A percentile compares a stretch with the other conserved stretches of the same genome.
phyloP scores from a whole-genome alignment of 768 basidiomycete species.

The Rubroboletus pulcherrimus region DNA sequence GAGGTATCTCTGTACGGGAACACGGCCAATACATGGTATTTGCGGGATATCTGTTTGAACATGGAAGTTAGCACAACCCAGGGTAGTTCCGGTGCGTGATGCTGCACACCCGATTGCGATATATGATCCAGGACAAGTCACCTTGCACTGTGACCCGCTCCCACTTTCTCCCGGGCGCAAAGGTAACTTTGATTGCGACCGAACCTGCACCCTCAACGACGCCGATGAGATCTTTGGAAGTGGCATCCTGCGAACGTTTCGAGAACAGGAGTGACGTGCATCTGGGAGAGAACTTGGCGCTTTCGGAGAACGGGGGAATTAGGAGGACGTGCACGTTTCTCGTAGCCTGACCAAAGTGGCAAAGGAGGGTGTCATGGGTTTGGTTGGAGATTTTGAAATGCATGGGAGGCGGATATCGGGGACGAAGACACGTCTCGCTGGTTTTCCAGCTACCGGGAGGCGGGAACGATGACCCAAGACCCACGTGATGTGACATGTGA shows the following conservation, averaged over 20 bases:
- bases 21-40: slow-evolving; percentile 48
- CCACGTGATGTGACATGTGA: slow-evolving; percentile 9
- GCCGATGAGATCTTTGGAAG: slow-evolving; percentile 19
- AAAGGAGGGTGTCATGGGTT: slow-evolving; percentile 29
- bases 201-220: slow-evolving; percentile 3
- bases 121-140: slow-evolving; percentile 57
- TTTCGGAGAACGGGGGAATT: slow-evolving; percentile 24
- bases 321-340: slow-evolving; percentile 10
- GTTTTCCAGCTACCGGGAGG: background rate
- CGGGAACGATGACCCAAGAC: too few species aligned
- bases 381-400: slow-evolving; percentile 36
- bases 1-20: slow-evolving; percentile 57
- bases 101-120: slow-evolving; percentile 46
- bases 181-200: slow-evolving; percentile 20
- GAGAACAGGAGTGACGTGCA: slow-evolving; percentile 16
- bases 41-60: slow-evolving; percentile 40
- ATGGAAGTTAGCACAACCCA: slow-evolving; percentile 3
- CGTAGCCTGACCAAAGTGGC: slow-evolving; percentile 6
- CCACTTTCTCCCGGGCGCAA: slow-evolving; percentile 41
- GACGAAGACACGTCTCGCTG: background rate
- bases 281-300: slow-evolving; percentile 18
- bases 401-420: slow-evolving; percentile 1
- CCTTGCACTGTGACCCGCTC: slow-evolving; percentile 38
- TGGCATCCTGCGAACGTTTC: slow-evolving; percentile 11
- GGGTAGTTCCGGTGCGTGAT: background rate